These are phyloP conservation scores for Chlorella sp. DNA, from an alignment of 139 green algal species.

Conservation along the genomic window DNA sequence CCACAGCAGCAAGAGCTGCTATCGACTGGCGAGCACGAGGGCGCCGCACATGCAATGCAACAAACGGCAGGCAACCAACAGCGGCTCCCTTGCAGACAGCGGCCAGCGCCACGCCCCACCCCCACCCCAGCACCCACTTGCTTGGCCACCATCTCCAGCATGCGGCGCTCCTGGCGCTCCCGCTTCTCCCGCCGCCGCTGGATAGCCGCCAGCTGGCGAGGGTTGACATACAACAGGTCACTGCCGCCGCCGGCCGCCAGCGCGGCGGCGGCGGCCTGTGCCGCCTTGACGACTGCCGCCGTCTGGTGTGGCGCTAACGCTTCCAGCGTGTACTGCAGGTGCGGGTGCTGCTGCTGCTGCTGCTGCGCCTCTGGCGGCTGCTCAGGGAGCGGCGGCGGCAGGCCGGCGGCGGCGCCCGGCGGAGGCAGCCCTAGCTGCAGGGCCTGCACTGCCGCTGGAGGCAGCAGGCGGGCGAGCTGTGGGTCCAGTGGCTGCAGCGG, in stretches of 20 bases:
- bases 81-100: too few relatives aligned
- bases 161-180: not conserved
- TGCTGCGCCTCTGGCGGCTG: not conserved
- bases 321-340: not conserved
- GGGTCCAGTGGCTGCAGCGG: too few relatives aligned
- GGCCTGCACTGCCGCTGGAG: not conserved
- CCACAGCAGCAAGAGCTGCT: too few relatives aligned
- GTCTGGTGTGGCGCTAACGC: not conserved
- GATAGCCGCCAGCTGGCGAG: slow-evolving; percentile 6
- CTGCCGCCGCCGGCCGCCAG: not conserved
- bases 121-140: not conserved
- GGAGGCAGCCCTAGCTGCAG: too few relatives aligned
- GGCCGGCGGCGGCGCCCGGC: too few relatives aligned
- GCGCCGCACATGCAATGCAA: too few relatives aligned
- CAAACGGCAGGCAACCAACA: too few relatives aligned
- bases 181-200: slow-evolving; percentile 21
- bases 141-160: not conserved
- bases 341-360: not conserved
- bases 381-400: not conserved
- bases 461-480: too few relatives aligned
- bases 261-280: not conserved
- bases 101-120: too few relatives aligned
- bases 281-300: not conserved
- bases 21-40: too few relatives aligned
- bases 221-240: not conserved